Evolutionary conservation across 164 flowering plant genomes (phyloP), one percentile per base, ranked within the genome.

Genomic region (Vitis cinerea): DNA sequence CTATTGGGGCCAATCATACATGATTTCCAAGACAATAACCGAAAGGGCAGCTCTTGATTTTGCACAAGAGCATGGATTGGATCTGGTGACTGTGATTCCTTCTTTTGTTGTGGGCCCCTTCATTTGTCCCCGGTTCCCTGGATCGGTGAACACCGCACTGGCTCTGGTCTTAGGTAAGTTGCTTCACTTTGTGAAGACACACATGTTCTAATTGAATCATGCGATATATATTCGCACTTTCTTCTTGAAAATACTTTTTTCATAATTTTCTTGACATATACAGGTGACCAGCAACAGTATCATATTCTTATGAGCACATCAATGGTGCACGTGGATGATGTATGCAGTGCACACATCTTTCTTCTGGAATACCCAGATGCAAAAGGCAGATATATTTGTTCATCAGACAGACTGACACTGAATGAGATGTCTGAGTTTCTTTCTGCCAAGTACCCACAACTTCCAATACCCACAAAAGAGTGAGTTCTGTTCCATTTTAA

Each of bases 21-120:
- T 58, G 12, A 19, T 75, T 27, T 81, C 88, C 9, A 86, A 86
- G 78, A 78, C 78, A 0, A n/a, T 73, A 19, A 70, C 84, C 0
- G 88, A 86, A 63, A 80, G 50, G 70, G 82, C 83, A 59, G 85
- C 74, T 27, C 71, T 83, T 2, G 79, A 80, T 12, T 86, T 81
- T 47, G 78, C 85, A 16, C 73, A 77, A 56, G 53, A 78, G 12
- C 54, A 82, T 70, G 85, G 80, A 47, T 48, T 84, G 67, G 82
- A 83, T 47, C 69, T 82, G 9, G 84, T 81, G 13, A 80, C 83
- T 0, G 1, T 86, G 8, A 48, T 75, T 23, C 86, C 86, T 54
- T 14, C 85, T 9, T 48, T 37, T 4, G 73, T 84, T 4, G 53
- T 71, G 4, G 85, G 87, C 6, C 81, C 85, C 3, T 84, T 84